These are phyloP conservation scores for Anacardium occidentale DNA, from an alignment of 345 rosid species.

Conservation along the genomic window DNA sequence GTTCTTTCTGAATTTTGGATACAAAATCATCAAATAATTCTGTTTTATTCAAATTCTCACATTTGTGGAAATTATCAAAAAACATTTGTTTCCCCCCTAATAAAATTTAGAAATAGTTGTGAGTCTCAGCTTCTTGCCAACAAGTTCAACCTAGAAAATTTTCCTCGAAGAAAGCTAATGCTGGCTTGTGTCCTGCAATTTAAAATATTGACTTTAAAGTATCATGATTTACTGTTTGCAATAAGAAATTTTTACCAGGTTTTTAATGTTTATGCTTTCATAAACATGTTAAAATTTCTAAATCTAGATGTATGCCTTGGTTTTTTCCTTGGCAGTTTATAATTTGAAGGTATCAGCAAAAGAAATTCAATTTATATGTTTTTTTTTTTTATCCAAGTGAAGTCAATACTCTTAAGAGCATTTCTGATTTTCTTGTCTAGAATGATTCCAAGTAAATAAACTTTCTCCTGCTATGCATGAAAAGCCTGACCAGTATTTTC, in stretches of 20 bases:
- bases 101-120: neutral
- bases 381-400: neutral
- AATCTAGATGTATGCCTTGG: slow-evolving; percentile 4
- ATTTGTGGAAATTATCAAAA: neutral
- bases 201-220: neutral
- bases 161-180: neutral
- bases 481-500: slow-evolving; percentile 21
- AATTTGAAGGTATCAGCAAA: neutral
- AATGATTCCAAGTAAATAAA: neutral
- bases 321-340: neutral
- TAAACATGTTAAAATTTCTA: neutral
- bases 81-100: neutral
- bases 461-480: neutral
- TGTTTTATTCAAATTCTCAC: neutral
- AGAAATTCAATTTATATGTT: neutral
- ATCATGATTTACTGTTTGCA: neutral
- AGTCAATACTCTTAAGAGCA: neutral
- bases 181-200: slow-evolving; percentile 1
- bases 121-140: neutral
- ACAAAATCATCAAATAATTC: neutral
- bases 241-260: neutral
- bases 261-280: neutral
- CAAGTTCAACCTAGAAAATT: neutral
- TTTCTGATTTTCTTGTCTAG: slow-evolving; percentile 5
- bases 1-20: slow-evolving; percentile 31